phyloP scores from a whole-genome alignment of 106 monocot genomes.

The Phalaenopsis aphrodite region DNA sequence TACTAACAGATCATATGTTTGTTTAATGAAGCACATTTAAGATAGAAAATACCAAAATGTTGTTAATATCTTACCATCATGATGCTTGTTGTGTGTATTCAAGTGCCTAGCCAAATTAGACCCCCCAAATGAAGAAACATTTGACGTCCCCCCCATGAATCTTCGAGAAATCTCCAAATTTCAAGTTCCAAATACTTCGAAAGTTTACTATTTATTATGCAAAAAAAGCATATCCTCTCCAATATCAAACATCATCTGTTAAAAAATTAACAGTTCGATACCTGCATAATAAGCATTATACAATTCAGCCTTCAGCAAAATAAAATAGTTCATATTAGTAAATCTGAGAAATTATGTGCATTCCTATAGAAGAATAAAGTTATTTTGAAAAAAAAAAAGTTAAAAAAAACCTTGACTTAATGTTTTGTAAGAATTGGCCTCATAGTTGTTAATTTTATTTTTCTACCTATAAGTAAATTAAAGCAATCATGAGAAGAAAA shows the following conservation, averaged over 20 bases:
- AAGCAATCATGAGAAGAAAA: not conserved
- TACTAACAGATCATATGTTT: not conserved
- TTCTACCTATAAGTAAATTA: not conserved
- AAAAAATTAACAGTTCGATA: not conserved
- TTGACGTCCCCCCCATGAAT: slow-evolving; percentile 6
- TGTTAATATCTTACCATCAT: slow-evolving; percentile 9
- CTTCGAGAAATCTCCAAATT: not conserved
- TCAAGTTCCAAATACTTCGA: not conserved
- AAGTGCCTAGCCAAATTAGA: not conserved
- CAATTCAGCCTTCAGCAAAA: not conserved
- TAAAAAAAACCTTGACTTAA: not conserved
- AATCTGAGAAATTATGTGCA: not conserved
- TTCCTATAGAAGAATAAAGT: not conserved
- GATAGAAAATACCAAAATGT: not conserved
- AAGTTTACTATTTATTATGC: not conserved
- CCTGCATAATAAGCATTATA: not conserved
- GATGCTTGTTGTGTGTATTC: slow-evolving; percentile 1
- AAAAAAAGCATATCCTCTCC: not conserved
- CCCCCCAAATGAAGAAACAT: slow-evolving; percentile 1
- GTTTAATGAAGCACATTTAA: not conserved
- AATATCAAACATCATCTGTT: not conserved
- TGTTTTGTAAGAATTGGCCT: too few relatives aligned
- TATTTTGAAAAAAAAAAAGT: not conserved
- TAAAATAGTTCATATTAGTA: not conserved
- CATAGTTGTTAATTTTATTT: not conserved